Evolutionary conservation across 2,329 filamentous ascomycete species (phyloP), one percentile per base, ranked within the genome.

Genomic region (Fusarium sp.): DNA sequence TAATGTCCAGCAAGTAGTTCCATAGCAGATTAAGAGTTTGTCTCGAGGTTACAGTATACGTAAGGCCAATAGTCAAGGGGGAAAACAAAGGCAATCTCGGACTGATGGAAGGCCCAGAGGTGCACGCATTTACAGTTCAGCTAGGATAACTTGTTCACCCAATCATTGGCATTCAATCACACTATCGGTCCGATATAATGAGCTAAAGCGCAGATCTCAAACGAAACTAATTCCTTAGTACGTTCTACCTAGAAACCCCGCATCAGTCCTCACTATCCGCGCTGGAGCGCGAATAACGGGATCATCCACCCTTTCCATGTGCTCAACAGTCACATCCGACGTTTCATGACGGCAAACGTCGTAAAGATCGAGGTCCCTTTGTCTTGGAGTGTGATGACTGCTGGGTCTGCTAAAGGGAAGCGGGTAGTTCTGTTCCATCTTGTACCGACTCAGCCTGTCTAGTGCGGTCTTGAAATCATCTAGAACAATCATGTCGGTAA

Each of bases 391-490:
- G 1, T 45, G 45, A 3, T 42, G 52, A 18, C 62, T 62, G 0
- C 45, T 25, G 3, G 60, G 61, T n/a, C 50, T 73, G 15, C 70
- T 73, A 15, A 72, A 72, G 2, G 70, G 70, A 0, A 72, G 35
- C 1, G 59, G 70, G 14, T 70, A 54, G 2, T 67, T 73, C 31
- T 39, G 65, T 0, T 62, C 45, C 70, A 70, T 72, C 10, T 70
- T 72, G 10, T 72, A 44, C 12, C 70, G 62, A 20, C 71, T 73
- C 1, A 73, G 42, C 17, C 73, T 73, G 25, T 86, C 85, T 9
- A 87, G 77, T 0, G 84, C 84, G 6, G 89, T 90, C 75, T 91
- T 91, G 85, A 92, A 92, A 74, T 92, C 90, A 75, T 92, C 90
- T 15, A 92, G 85, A 56, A 92, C 86, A 56, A 92, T 88, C 0